Evolutionary conservation across 2,329 filamentous ascomycete genomes (phyloP), one percentile per base, ranked within the genome.

Genomic region (Colletotrichum lindemuthianum): DNA sequence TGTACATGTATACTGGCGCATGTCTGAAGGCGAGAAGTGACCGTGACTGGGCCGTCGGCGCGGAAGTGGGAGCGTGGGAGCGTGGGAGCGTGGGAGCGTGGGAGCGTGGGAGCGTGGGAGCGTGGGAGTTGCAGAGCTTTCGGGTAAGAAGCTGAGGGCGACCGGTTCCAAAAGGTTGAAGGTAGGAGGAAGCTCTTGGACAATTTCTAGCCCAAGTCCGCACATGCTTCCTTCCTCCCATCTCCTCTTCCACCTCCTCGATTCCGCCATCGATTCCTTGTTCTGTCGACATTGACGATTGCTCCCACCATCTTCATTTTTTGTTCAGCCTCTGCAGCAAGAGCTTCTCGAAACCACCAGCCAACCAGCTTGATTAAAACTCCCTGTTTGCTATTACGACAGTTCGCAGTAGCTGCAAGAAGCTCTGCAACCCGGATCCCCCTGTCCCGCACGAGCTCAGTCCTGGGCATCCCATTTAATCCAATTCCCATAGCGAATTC

Each of bases 111-210:
- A 24, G 54, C 43, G 24, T 24, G 24, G 24, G 24, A 24, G 54
- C 43, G 44, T 13, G 37, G 32, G 48, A 66, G 63, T 66, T 66
- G 63, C 63, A 66, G 63, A 66, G 63, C 63, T 66, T 66, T 60
- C 43, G 60, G 41, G 40, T 58, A 55, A 16, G 47, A 33, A 61
- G 36, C 45, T 44, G 32, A 58, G 52, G 52, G 24, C 24, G 24
- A 24, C 24, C 24, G 24, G 24, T 24, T 24, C 24, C 50, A 49
- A 40, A 59, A 40, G 32, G 50, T 52, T 51, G 39, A 59, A n/a
- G 56, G 56, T 12, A 13, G 48, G 16, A 63, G 59, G 55, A 64
- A 45, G 49, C 57, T 54, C 49, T 53, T 60, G 57, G 47, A 65
- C 45, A 43, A 65, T 65, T 65, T 65, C 61, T 65, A 65, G 52